Percentiles rank a stretch among this genome's conserved stretches.
These are phyloP conservation scores for Serendipita sp. DNA, from an alignment of 1,284 basidiomycete genomes.

Conservation along the genomic window DNA sequence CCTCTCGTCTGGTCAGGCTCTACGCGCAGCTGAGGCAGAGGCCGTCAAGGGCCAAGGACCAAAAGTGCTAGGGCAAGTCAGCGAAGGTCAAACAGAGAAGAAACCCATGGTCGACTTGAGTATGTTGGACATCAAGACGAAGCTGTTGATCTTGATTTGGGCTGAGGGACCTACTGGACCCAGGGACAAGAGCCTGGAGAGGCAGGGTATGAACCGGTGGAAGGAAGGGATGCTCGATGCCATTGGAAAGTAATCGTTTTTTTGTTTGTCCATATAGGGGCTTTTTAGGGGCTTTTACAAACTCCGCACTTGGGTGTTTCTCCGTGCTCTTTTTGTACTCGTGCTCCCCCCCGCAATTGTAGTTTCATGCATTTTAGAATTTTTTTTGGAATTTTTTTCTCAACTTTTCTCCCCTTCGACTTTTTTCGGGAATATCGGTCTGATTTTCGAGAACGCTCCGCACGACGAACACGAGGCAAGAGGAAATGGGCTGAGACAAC, in stretches of 20 bases:
- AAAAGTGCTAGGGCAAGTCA: not conserved
- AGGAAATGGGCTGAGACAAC: too few relatives aligned
- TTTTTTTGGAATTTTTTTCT: too few relatives aligned
- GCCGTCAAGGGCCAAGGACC: not conserved
- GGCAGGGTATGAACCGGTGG: conserved; percentile 7
- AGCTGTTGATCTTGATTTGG: conserved; percentile 9
- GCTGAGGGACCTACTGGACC: conserved; percentile 11
- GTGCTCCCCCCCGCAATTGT: too few relatives aligned
- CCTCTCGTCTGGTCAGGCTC: not conserved
- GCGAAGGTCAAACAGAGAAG: not conserved
- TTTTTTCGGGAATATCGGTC: too few relatives aligned
- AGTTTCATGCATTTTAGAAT: too few relatives aligned
- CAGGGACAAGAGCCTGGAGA: conserved; percentile 11
- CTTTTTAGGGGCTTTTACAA: too few relatives aligned
- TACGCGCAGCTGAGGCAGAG: not conserved
- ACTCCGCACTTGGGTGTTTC: too few relatives aligned
- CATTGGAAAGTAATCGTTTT: not conserved
- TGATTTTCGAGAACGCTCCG: too few relatives aligned
- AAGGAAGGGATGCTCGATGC: not conserved
- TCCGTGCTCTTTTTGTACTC: too few relatives aligned
- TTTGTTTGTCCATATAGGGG: too few relatives aligned
- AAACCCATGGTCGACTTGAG: not conserved
- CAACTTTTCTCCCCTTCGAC: too few relatives aligned
- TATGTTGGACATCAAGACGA: conserved; percentile 2
- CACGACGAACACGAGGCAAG: too few relatives aligned